Percentiles rank a stretch among this genome's conserved stretches.
phyloP scores from a whole-genome alignment of 2,329 filamentous ascomycete species.

The Fusarium miscanthi region DNA sequence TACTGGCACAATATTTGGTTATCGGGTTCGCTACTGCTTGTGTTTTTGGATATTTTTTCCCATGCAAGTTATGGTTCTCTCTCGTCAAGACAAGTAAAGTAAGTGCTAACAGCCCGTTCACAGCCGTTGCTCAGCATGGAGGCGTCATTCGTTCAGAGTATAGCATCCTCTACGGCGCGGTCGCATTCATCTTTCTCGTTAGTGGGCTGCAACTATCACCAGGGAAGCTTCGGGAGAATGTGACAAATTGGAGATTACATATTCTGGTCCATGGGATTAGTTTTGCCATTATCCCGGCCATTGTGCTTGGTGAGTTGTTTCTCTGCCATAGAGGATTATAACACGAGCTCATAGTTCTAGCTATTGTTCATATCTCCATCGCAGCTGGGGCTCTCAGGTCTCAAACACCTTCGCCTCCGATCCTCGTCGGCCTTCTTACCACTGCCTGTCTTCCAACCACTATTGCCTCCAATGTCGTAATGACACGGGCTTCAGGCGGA shows the following conservation, averaged over 20 bases:
- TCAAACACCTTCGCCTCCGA: slow-evolving; percentile 69
- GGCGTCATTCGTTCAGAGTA: slow-evolving; percentile 64
- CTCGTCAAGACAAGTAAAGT: neutral
- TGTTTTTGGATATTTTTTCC: slow-evolving; percentile 59
- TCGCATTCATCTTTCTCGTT: slow-evolving; percentile 76
- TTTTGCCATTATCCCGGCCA: slow-evolving; percentile 72
- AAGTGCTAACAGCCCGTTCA: slow-evolving; percentile 7
- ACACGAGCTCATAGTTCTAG: slow-evolving; percentile 45
- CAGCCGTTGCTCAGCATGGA: slow-evolving; percentile 61
- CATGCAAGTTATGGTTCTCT: slow-evolving; percentile 49
- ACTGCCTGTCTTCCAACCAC: slow-evolving; percentile 77
- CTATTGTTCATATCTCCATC: slow-evolving; percentile 59
- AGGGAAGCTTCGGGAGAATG: slow-evolving; percentile 68
- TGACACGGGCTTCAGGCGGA: slow-evolving; percentile 76
- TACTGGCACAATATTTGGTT: slow-evolving; percentile 72
- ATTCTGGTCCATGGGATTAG: slow-evolving; percentile 74
- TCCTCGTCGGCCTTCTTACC: slow-evolving; percentile 75
- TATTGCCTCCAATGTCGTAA: slow-evolving; percentile 78
- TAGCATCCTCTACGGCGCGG: slow-evolving; percentile 74
- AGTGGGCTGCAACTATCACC: slow-evolving; percentile 76
- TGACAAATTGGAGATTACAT: slow-evolving; percentile 75
- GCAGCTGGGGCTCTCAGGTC: slow-evolving; percentile 61
- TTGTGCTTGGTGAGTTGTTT: slow-evolving; percentile 63
- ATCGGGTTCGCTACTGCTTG: slow-evolving; percentile 67
- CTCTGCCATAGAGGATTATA: neutral